Base-by-base conservation (phyloP, 176 grass and related monocot genomes). In the Oryza rufipogon region DNA sequence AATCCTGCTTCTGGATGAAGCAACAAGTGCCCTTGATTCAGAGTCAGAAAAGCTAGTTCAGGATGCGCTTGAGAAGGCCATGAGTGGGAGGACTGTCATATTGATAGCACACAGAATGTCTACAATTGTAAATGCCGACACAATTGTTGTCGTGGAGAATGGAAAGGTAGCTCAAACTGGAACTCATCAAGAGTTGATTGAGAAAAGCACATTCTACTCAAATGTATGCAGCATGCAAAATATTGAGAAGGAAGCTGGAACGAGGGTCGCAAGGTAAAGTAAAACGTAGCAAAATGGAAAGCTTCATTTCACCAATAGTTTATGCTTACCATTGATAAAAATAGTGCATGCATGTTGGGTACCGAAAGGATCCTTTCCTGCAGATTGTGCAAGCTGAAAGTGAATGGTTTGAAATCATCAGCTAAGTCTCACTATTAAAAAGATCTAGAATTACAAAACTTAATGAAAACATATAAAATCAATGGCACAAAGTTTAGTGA, bases 11-110 rank as follows among this genome's bases (percentile, higher is more conserved):
- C 84, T 91, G 13, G 89, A 91, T 70, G 89, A 91, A 81, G 84
- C 89, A 68, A 91, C 89, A 12, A 91, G 89, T 76, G 89, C 84
- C 19, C 89, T 91, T 17, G 89, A 91, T 81, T 87, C 84, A 39
- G 89, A 87, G 47, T 91, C 89, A 2, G 89, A 91, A 75, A 91
- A 84, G 75, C 80, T 87, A 33, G 80, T 91, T 9, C 89, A 91
- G 60, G 80, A 87, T 70, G 89, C 89, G 20, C 60, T 90, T 33
- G 84, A 74, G 26, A 75, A 61, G 65, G 80, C 81, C 5, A 87
- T 91, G 75, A 47, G 47, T 7, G 89, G 89, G 71, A 87, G 80
- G 73, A 87, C 89, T 17, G 89, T 90, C 16, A 90, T 90, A 36
- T 69, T 87, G 34, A 87, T 87, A 51, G 84, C 89, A n/a, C 89